Percentiles rank a stretch among this genome's conserved stretches.
Evolutionary conservation across 345 rosid species (phyloP).

Genomic region (Brassica rapa): DNA sequence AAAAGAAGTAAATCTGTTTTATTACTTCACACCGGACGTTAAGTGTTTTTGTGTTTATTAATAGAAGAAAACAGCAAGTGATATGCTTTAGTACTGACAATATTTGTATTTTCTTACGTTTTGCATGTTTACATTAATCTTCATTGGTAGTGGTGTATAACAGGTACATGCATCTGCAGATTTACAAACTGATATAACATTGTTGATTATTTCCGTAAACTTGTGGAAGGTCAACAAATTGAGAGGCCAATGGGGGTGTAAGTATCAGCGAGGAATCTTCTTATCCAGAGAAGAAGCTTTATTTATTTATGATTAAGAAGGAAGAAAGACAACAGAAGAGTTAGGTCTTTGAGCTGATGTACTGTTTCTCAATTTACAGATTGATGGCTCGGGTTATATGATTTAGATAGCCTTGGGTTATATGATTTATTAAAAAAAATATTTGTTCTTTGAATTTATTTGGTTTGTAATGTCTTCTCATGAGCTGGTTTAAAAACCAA

Average conservation of each 20-base stretch:
- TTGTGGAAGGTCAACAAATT: no score
- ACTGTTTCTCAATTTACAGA: neutral
- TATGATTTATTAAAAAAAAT: neutral
- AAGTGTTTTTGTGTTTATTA: no score
- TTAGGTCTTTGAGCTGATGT: neutral
- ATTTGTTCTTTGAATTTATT: neutral
- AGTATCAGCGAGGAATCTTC: neutral
- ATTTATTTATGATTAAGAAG: neutral
- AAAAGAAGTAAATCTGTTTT: no score
- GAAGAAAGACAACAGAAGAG: neutral
- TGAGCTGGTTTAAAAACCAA: neutral
- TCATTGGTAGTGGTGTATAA: conserved; percentile 8
- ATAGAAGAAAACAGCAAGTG: no score
- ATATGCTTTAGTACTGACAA: neutral
- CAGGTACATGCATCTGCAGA: conserved; percentile 34
- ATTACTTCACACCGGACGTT: no score
- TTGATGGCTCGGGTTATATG: neutral
- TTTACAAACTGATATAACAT: conserved; percentile 30
- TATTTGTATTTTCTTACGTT: neutral
- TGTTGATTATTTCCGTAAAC: no score
- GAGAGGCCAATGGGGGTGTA: neutral
- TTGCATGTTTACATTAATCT: neutral
- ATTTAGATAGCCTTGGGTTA: neutral
- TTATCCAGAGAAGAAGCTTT: no score
- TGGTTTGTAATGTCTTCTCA: neutral